Base-by-base conservation (phyloP, 768 basidiomycete species). In the Mycena rosella region DNA sequence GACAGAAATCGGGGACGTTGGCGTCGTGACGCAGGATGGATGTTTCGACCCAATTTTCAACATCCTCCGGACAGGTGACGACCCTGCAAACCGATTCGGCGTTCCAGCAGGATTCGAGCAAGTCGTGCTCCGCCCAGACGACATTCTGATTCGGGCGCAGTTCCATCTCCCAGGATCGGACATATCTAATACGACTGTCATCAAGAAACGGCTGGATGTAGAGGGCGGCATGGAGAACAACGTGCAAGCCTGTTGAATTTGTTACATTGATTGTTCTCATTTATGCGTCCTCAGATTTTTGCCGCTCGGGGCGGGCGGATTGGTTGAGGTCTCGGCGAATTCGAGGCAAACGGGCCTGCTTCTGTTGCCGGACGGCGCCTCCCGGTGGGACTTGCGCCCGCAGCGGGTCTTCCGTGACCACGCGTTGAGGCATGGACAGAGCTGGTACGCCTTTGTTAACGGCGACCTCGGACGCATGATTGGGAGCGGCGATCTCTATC, bases 391-490 rank as follows among this genome's bases (percentile, higher is more conserved):
- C 49, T 42, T 42, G 1, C 52, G 44, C 4, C 54, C 34, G 27
- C 15, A 47, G 9, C 20, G 44, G 20, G 44, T 13, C 15, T 60
- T 67, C 24, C 53, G 61, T 9, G 24, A 65, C 22, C 52, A 69
- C n/a, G 68, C 68, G 3, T 22, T 54, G 11, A 56, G 56, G 38
- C 57, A 69, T 45, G 69, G 51, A 6, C 47, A 42, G 18, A 29
- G n/a, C 20, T 70, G 69, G 69, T 70, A 70, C 58, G 34, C 44
- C 29, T 67, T 67, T 18, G 62, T 64, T 5, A 64, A 64, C 44
- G 53, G 40, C 17, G 32, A 47, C 8, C 55, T 64, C 10, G 40
- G 44, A 29, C 62, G 62, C 20, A 62, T 60, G 51, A n/a, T 53
- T 17, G 57, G 30, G 32, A 56, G 36, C 20, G 59, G 45, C 20